A percentile compares a stretch with the other conserved stretches of the same genome.
Evolutionary conservation across 768 basidiomycete species (phyloP).

Genomic region (Cubamyces sp.): DNA sequence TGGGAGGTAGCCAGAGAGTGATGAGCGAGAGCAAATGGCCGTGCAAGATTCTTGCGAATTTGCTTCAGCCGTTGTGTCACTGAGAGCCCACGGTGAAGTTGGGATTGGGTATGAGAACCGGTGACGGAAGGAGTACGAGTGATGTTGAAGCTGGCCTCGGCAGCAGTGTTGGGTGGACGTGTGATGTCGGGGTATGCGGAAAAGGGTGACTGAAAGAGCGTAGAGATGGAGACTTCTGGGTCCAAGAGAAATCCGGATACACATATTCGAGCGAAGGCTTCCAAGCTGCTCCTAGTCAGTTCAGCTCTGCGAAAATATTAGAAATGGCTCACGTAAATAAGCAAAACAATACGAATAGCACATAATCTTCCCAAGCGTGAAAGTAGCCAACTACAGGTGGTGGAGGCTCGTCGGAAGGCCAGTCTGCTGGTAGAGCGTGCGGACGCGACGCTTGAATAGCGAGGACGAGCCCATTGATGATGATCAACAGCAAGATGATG

Average conservation of each 20-base stretch:
- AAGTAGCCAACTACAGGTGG: conserved; percentile 73
- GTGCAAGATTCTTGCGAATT: conserved; percentile 50
- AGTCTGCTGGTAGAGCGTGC: conserved; percentile 50
- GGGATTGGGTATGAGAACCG: conserved; percentile 29
- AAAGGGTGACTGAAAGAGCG: conserved; percentile 46
- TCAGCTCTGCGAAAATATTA: neutral
- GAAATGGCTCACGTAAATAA: conserved; percentile 74
- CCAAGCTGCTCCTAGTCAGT: conserved; percentile 56
- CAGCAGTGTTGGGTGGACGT: conserved; percentile 28
- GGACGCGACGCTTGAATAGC: conserved; percentile 77
- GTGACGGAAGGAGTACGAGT: conserved; percentile 21
- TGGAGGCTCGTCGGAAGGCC: conserved; percentile 43
- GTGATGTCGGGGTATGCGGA: conserved; percentile 35
- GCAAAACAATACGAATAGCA: conserved; percentile 80
- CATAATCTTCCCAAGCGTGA: conserved; percentile 86
- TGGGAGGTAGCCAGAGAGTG: conserved; percentile 25
- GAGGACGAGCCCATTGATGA: conserved; percentile 80
- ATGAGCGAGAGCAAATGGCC: conserved; percentile 56
- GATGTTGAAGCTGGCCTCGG: conserved; percentile 17
- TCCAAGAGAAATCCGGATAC: conserved; percentile 89
- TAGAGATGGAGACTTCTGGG: conserved; percentile 65
- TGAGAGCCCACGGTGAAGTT: conserved; percentile 44
- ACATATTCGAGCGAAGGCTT: conserved; percentile 86
- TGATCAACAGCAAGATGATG: conserved; percentile 77
- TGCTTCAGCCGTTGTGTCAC: conserved; percentile 49